These are phyloP conservation scores for Closterium sp. DNA, from an alignment of 139 green algal species.

Conservation along the genomic window DNA sequence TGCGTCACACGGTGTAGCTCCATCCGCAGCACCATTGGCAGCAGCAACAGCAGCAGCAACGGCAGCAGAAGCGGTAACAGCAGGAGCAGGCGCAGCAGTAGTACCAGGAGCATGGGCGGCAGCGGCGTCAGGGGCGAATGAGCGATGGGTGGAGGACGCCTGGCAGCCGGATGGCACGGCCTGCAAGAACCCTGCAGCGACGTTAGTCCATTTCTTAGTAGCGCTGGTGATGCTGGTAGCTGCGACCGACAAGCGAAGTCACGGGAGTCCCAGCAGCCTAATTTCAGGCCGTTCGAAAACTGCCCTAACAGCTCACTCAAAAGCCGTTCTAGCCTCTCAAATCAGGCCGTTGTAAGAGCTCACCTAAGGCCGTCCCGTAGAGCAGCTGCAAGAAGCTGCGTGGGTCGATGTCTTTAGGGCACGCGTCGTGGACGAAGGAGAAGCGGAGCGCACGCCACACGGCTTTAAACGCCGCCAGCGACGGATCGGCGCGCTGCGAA, in stretches of 20 bases:
- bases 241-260: not conserved
- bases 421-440: not conserved
- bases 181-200: too few relatives aligned
- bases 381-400: constrained; percentile 1
- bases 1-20: not conserved
- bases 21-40: not conserved
- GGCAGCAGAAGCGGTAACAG: too few relatives aligned
- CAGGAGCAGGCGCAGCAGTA: too few relatives aligned
- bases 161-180: not conserved
- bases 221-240: not conserved
- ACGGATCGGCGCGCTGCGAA: not conserved
- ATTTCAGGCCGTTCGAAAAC: too few relatives aligned
- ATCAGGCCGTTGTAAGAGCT: too few relatives aligned
- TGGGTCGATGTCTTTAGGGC: not conserved
- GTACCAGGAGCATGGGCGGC: too few relatives aligned
- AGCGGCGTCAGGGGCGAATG: too few relatives aligned
- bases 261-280: too few relatives aligned
- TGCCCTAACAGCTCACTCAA: not conserved
- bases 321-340: not conserved
- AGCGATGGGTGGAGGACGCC: not conserved
- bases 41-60: too few relatives aligned
- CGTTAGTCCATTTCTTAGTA: not conserved
- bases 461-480: constrained; percentile 3
- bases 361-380: not conserved
- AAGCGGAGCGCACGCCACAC: not conserved